Percentiles rank a stretch among this genome's conserved stretches.
Evolutionary conservation across 129 eudicot genomes (phyloP).

Genomic region (Gnaphalium uliginosum): DNA sequence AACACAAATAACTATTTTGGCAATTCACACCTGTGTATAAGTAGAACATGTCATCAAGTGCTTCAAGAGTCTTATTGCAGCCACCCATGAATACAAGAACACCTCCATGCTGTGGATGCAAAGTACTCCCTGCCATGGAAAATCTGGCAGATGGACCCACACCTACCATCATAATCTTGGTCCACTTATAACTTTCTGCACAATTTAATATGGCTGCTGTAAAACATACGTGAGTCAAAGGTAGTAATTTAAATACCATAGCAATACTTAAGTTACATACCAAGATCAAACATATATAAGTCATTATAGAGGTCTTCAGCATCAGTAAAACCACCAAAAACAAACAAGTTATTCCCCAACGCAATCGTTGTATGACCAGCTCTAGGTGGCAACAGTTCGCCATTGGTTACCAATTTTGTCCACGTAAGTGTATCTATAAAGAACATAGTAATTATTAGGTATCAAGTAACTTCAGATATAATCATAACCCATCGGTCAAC

Average conservation of each 20-base stretch:
- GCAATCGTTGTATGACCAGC: slow-evolving; percentile 95
- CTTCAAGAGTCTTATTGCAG: slow-evolving; percentile 90
- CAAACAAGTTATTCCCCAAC: slow-evolving; percentile 72
- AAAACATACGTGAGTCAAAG: slow-evolving; percentile 8
- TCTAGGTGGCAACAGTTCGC: slow-evolving; percentile 90
- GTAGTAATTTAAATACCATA: neutral
- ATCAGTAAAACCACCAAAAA: slow-evolving; percentile 97
- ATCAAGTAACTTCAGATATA: slow-evolving; percentile 22
- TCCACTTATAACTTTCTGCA: slow-evolving; percentile 78
- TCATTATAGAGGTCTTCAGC: slow-evolving; percentile 84
- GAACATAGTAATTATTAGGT: slow-evolving; percentile 11
- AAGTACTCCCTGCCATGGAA: slow-evolving; percentile 92
- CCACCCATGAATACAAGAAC: slow-evolving; percentile 85
- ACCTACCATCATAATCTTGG: slow-evolving; percentile 58
- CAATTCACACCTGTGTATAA: slow-evolving; percentile 56
- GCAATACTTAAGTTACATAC: slow-evolving; percentile 41
- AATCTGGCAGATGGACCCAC: slow-evolving; percentile 97
- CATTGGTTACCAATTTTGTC: slow-evolving; percentile 78
- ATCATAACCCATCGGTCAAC: neutral
- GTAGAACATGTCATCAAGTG: slow-evolving; percentile 88
- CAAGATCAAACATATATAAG: slow-evolving; percentile 82
- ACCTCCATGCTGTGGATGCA: slow-evolving; percentile 81
- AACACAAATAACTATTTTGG: no score
- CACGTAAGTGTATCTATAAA: slow-evolving; percentile 79
- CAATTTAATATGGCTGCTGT: no score